A percentile compares a stretch with the other conserved stretches of the same genome.
phyloP scores from a whole-genome alignment of 768 basidiomycete species.

The Paxillus involutus region DNA sequence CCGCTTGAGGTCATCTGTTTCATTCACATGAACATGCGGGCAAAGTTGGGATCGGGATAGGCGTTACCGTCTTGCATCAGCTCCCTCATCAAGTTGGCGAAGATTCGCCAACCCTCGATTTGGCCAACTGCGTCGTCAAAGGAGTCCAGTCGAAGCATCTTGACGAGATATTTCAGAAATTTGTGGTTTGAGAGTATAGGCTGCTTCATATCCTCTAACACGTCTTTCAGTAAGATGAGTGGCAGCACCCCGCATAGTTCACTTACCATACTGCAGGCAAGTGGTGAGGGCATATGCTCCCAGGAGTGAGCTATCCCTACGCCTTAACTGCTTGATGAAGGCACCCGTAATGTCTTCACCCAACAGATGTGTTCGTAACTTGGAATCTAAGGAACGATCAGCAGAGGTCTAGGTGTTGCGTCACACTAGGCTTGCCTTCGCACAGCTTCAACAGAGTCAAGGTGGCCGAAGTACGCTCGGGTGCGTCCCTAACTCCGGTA shows the following conservation, averaged over 20 bases:
- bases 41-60: not conserved
- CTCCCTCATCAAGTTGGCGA: constrained; percentile 10
- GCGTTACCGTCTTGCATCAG: not conserved
- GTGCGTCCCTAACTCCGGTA: constrained; percentile 1
- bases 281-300: constrained; percentile 16
- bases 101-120: constrained; percentile 18
- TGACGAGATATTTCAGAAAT: constrained; percentile 18
- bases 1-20: constrained; percentile 6
- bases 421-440: not conserved
- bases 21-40: not conserved
- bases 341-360: not conserved
- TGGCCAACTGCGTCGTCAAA: constrained; percentile 25
- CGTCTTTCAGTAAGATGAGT: not conserved
- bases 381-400: not conserved
- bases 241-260: not conserved
- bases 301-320: constrained; percentile 13
- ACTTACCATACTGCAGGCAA: constrained; percentile 8
- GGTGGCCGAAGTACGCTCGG: constrained; percentile 13
- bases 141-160: constrained; percentile 23
- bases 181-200: not conserved
- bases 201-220: not conserved
- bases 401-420: not conserved
- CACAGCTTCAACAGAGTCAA: constrained; percentile 13
- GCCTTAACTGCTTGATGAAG: constrained; percentile 11
- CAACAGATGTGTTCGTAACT: constrained; percentile 3